A percentile compares a stretch with the other conserved stretches of the same genome.
Conservation (phyloP, 805 yeast genomes). For the Cyberlindnera veronae region DNA sequence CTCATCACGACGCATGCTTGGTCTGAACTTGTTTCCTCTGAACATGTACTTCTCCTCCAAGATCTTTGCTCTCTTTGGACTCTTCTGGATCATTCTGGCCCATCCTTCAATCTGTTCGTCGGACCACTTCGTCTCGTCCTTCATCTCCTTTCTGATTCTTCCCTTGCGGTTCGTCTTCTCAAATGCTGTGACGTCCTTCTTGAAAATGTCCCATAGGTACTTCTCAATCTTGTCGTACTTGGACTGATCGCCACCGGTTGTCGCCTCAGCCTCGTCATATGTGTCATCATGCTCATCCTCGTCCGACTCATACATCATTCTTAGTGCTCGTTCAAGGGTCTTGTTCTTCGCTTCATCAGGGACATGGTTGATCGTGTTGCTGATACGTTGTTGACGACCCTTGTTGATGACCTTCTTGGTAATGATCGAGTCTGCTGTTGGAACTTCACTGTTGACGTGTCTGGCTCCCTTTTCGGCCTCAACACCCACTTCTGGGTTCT, state of each 20-base stretch:
- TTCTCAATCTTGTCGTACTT: constrained; percentile 44
- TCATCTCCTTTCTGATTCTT: constrained; percentile 47
- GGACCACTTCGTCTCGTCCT: constrained; percentile 59
- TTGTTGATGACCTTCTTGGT: constrained; percentile 17
- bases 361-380: constrained; percentile 26
- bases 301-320: constrained; percentile 64
- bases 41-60: constrained; percentile 62
- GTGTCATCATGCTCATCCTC: constrained; percentile 89
- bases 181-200: constrained; percentile 47
- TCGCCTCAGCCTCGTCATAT: constrained; percentile 48
- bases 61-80: constrained; percentile 57
- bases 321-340: constrained; percentile 57
- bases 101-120: constrained; percentile 95
- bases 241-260: constrained; percentile 19
- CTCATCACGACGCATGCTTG: constrained; percentile 14
- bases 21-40: constrained; percentile 36
- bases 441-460: constrained; percentile 19
- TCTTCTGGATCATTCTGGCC: constrained; percentile 69
- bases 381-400: constrained; percentile 4
- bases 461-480: constrained; percentile 19
- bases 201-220: constrained; percentile 52
- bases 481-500: constrained; percentile 45
- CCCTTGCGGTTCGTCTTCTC: constrained; percentile 49
- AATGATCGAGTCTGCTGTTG: constrained; percentile 16
- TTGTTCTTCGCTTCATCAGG: constrained; percentile 52